A percentile compares a stretch with the other conserved stretches of the same genome.
Conservation (phyloP, 306 rosid genomes). For the Begonia masoniana region DNA sequence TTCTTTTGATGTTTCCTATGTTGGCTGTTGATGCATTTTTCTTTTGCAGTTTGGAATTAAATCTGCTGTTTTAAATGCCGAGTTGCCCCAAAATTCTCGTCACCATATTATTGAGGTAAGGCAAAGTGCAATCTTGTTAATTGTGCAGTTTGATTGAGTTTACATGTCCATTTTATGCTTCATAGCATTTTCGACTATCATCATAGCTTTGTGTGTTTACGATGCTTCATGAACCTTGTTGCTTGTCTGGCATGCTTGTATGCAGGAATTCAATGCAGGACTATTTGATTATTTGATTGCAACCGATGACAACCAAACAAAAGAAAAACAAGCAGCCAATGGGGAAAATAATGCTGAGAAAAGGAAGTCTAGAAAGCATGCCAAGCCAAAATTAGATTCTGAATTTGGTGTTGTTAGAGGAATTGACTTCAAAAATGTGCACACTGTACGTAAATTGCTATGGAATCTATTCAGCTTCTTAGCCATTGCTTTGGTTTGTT, state of each 20-base stretch:
- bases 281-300: constrained; percentile 94
- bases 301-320: constrained; percentile 62
- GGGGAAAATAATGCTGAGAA: constrained; percentile 28
- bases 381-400: constrained; percentile 57
- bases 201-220: no score
- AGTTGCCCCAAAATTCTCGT: constrained; percentile 96
- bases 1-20: background rate
- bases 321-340: constrained; percentile 48
- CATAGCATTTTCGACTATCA: no score
- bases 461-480: background rate
- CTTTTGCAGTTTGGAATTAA: constrained; percentile 72
- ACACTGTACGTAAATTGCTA: constrained; percentile 47
- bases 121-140: constrained; percentile 6
- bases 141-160: background rate
- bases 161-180: no score
- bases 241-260: constrained; percentile 2
- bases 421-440: constrained; percentile 82
- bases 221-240: background rate
- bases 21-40: constrained; percentile 2
- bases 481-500: background rate
- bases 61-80: constrained; percentile 91
- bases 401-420: constrained; percentile 98
- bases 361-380: constrained; percentile 30
- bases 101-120: constrained; percentile 93
- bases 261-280: constrained; percentile 97